Evolutionary conservation across 192 early-diverging fungal genomes (phyloP), one percentile per base, ranked within the genome.

Genomic region (Entomortierella parvispora): DNA sequence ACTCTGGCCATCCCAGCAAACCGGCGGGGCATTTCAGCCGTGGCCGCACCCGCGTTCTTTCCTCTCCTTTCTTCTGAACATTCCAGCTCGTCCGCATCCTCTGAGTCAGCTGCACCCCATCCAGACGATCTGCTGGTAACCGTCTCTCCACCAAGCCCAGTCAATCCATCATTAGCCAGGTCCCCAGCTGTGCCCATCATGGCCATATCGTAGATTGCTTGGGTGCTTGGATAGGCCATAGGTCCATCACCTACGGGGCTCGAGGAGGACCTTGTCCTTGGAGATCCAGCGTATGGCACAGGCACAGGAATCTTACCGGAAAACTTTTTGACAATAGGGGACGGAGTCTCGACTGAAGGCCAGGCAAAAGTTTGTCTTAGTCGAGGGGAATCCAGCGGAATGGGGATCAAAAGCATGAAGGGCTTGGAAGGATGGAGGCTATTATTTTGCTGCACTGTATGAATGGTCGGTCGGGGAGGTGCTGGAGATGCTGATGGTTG

Each of bases 341-440:
- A 58, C 0, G 72, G 59, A 0, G 72, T 67, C 2, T 58, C 58
- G 7, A 33, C 25, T 7, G 65, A 57, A 2, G 72, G 72, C 72
- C 72, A 76, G 1, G 56, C 7, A 50, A 76, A 76, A 9, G 72
- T 65, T 34, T 76, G 72, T 2, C 72, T 57, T 37, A 76, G 26
- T 26, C 60, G 60, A 6, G 72, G 37, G 5, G 72, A 76, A 32
- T 62, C 59, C 8, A 76, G 32, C 0, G 65, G 46, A 0, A 76
- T 44, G 15, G 72, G 65, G 17, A 76, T 55, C 7, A 76, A 40
- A 3, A 76, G 50, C 58, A 66, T 68, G 17, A 76, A 76, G 3
- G 72, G 65, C 9, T 43, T 57, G 20, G 52, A 71, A 3, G 51
- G 28, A 10, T 33, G 28, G 26, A 47, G 58, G 1, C 18, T 44